Conservation (phyloP, 2,329 filamentous ascomycete genomes). For the Neoscytalidium dimidiatum region DNA sequence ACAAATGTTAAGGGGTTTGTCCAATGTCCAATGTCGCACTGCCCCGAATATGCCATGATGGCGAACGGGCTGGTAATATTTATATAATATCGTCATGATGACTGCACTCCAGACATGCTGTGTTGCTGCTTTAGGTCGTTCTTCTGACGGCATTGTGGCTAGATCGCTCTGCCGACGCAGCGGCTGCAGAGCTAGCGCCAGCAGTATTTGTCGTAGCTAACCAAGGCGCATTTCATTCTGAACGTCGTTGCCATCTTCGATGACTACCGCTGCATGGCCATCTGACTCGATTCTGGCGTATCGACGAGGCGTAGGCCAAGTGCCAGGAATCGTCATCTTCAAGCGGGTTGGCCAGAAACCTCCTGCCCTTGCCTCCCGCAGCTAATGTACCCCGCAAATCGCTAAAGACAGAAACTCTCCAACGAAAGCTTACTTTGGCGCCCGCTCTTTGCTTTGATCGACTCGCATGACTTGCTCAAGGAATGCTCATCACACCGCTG, state of each 20-base stretch:
- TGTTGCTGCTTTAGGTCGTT: not conserved
- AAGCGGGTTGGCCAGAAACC: not conserved
- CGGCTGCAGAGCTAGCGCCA: not conserved
- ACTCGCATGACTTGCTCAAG: not conserved
- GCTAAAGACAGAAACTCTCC: not conserved
- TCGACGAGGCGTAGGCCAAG: not conserved
- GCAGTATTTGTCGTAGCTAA: not conserved
- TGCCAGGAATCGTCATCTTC: conserved; percentile 1
- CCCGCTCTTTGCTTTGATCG: not conserved
- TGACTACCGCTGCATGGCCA: not conserved
- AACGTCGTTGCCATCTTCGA: not conserved
- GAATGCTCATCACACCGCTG: not conserved
- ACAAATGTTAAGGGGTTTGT: not conserved
- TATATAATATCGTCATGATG: not conserved
- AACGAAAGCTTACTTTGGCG: not conserved
- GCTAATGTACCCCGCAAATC: conserved; percentile 12
- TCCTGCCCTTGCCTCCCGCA: not conserved
- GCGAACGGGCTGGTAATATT: not conserved
- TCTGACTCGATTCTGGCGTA: not conserved
- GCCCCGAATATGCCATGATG: not conserved
- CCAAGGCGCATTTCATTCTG: not conserved
- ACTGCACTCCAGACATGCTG: not conserved
- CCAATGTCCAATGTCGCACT: not conserved
- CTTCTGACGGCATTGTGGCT: not conserved
- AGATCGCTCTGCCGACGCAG: not conserved